A percentile compares a stretch with the other conserved stretches of the same genome.
These are phyloP conservation scores for Clonostachys sp. DNA, from an alignment of 2,329 filamentous ascomycete genomes.

Conservation along the genomic window DNA sequence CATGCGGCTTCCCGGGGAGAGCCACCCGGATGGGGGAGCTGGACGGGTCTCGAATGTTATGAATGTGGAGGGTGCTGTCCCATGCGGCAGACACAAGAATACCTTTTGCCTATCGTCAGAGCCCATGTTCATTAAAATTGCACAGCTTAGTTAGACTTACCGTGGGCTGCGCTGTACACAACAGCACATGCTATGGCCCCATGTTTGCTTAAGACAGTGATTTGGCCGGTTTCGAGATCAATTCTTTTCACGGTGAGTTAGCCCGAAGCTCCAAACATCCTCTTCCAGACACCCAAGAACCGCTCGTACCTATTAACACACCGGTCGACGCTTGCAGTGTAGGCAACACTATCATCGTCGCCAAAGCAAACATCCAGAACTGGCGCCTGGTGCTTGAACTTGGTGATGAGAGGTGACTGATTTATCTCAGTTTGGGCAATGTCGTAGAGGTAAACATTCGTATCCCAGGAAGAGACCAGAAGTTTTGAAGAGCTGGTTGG, in stretches of 20 bases:
- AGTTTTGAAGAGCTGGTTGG: constrained; percentile 69
- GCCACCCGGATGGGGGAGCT: constrained; percentile 58
- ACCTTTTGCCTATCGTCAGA: constrained; percentile 28
- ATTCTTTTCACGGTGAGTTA: constrained; percentile 33
- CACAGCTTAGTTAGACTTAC: constrained; percentile 28
- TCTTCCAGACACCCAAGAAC: not conserved
- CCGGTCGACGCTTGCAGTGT: constrained; percentile 82
- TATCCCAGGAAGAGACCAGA: constrained; percentile 94
- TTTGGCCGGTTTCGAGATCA: constrained; percentile 66
- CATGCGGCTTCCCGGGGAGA: constrained; percentile 85
- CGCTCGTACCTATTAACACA: constrained; percentile 65
- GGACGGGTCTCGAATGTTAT: constrained; percentile 54
- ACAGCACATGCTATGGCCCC: constrained; percentile 75
- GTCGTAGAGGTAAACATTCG: constrained; percentile 86
- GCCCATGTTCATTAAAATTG: not conserved
- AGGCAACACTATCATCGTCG: constrained; percentile 75
- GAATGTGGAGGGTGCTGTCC: constrained; percentile 87
- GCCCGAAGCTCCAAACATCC: not conserved
- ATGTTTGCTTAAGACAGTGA: constrained; percentile 76
- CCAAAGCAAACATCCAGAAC: constrained; percentile 93
- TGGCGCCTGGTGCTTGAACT: constrained; percentile 77
- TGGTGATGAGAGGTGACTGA: constrained; percentile 50
- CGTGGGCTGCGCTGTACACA: constrained; percentile 72
- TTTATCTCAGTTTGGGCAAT: constrained; percentile 43
- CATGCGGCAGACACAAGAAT: constrained; percentile 88